Evolutionary conservation across 345 rosid genomes (phyloP).

Genomic region (Syzygium grande): DNA sequence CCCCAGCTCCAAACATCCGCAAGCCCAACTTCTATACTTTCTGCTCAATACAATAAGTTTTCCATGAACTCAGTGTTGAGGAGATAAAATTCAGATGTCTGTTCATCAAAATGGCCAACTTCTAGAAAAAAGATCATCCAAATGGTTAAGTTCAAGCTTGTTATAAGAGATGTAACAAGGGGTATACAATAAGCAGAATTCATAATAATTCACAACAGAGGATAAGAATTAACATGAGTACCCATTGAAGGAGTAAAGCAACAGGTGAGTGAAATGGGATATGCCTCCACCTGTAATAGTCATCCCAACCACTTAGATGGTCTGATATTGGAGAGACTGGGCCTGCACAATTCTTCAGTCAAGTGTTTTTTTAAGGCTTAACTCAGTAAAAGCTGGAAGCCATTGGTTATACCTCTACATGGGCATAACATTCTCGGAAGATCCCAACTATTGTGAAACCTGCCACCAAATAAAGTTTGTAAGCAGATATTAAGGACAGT

Average conservation of each 20-base stretch:
- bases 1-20: not conserved
- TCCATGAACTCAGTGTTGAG: not conserved
- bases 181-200: not conserved
- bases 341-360: constrained; percentile 26
- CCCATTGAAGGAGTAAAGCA: constrained; percentile 93
- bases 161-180: fast-evolving
- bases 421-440: constrained; percentile 61
- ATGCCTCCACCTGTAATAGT: constrained; percentile 76
- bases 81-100: not conserved
- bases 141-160: not conserved
- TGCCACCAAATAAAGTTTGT: constrained; percentile 9
- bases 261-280: constrained; percentile 73
- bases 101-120: not conserved
- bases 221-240: constrained; percentile 7
- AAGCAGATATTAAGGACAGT: not conserved
- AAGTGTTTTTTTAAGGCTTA: not conserved
- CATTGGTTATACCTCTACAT: constrained; percentile 41
- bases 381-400: not conserved
- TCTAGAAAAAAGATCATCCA: not conserved
- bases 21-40: not conserved
- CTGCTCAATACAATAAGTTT: not conserved
- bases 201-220: not conserved
- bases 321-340: constrained; percentile 31
- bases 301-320: constrained; percentile 43
- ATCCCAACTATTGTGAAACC: constrained; percentile 46